Evolutionary conservation across 352 stramenopile genomes (phyloP), one percentile per base, ranked within the genome.

Genomic region (Bremia lactucae): DNA sequence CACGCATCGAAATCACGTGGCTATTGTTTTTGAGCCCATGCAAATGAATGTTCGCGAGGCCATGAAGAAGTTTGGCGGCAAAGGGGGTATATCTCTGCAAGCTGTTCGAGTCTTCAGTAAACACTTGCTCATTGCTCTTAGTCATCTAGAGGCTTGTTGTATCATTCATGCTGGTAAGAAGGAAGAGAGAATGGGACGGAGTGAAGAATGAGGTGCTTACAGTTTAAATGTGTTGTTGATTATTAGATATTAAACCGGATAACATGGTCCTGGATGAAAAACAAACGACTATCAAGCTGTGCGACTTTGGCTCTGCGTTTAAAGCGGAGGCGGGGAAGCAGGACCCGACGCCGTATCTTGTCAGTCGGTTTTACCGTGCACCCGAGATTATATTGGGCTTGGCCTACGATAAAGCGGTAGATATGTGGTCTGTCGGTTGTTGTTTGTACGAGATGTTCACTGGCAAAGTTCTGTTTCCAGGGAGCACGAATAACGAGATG

Each of bases 291-390:
- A 73, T 97, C 37, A 98, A 98, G 61, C 49, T 99, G 13, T 97
- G 87, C 46, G 96, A 99, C 68, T 98, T 99, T 74, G 96, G 96
- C 0, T 95, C 74, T 16, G 96, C 96, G 9, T 98, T 98, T 40
- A 89, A 96, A 54, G 64, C 89, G 42, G 78, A 81, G 15, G 78
- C 85, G 14, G 73, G 74, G 5, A 87, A 96, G 39, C 94, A 97
- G 52, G 87, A 97, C 36, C 86, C 92, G 16, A 98, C 96, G 13
- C 95, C 96, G 9, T 99, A 99, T 56, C 70, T 99, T 6, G 96
- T 99, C n/a, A 98, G 88, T 46, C 76, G 95, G 20, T 99, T 98
- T 61, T 99, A 99, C 67, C 89, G 96, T 40, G 94, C 96, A 14
- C 96, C 95, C 2, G 95, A 98, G 66, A 90, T 95, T 29, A 81